Conservation (phyloP, 78 protist genomes). For the Cyanophora paradoxa region DNA sequence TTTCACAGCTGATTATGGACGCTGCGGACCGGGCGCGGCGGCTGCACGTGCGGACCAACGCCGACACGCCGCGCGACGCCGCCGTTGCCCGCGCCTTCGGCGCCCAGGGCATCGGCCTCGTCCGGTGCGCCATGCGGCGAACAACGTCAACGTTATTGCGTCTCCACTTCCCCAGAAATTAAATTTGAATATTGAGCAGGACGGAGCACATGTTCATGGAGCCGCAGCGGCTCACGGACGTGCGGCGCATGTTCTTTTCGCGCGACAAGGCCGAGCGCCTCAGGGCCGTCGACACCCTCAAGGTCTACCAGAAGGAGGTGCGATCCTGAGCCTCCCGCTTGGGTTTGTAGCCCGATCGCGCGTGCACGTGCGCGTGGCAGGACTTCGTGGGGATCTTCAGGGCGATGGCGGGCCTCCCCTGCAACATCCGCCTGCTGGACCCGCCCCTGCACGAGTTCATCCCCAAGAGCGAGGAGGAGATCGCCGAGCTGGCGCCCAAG, state of each 20-base stretch:
- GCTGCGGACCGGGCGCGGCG: no score
- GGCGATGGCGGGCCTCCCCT: slow-evolving; percentile 53
- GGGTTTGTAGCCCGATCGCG: no score
- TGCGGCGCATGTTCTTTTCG: slow-evolving; percentile 69
- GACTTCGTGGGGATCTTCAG: slow-evolving; percentile 48
- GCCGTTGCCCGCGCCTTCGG: slow-evolving; percentile 27
- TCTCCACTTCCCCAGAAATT: no score
- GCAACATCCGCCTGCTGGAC: slow-evolving; percentile 72
- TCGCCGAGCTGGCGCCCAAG: slow-evolving; percentile 20
- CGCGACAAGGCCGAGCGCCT: slow-evolving; percentile 25
- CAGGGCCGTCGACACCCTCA: slow-evolving; percentile 49
- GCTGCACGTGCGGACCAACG: neutral
- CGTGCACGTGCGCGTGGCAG: slow-evolving; percentile 38
- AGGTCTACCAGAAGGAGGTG: slow-evolving; percentile 41
- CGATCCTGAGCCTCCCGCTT: no score
- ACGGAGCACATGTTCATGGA: slow-evolving; percentile 82
- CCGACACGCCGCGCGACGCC: neutral
- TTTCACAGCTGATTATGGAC: no score
- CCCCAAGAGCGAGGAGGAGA: no score
- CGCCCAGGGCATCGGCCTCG: slow-evolving; percentile 35
- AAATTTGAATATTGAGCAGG: no score
- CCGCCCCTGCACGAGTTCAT: slow-evolving; percentile 84
- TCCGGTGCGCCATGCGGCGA: no score
- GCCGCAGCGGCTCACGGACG: slow-evolving; percentile 34
- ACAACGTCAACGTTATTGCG: no score